Evolutionary conservation across 495 filamentous ascomycete genomes (phyloP), one percentile per base, ranked within the genome.

Genomic region (Neurospora sublineolata): DNA sequence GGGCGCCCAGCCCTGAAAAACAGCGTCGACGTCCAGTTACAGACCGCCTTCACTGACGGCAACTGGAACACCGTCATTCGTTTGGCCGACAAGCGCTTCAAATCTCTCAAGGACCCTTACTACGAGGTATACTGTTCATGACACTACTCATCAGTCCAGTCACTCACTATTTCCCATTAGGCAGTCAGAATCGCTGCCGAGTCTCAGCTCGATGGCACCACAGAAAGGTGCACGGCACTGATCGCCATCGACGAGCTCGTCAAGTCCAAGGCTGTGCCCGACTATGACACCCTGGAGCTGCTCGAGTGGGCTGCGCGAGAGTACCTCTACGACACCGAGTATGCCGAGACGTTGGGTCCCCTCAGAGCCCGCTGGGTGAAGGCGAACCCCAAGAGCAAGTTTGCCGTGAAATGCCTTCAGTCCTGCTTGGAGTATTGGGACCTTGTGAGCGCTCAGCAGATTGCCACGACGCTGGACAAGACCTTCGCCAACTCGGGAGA

Each of bases 361-460:
- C 76, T 86, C 52, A 79, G 83, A 16, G 75, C 73, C 27, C 77
- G 80, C 41, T 78, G 83, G 72, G 82, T 79, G 38, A 85, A 85
- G 75, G 80, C 80, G 30, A 73, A 80, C 40, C 81, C 83, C 33
- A 82, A 79, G 71, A 82, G 80, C 71, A 77, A 74, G 36, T 68
- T 76, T 20, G 76, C 79, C 6, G 67, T 77, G 3, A 75, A 77
- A 39, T 86, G 81, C 67, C 77, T 85, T 12, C 79, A 83, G 69
- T 70, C 79, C 8, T 86, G 84, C 71, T 73, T 86, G 46, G 79
- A 79, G 73, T 76, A 80, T 44, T 83, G 80, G 74, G 84, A 86
- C 68, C 82, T 84, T 70, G 80, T 81, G 68, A 83, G 81, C 74
- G 83, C 84, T 20, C 84, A 86, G 72, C 83, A 84, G 83, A 84